Evolutionary conservation across 345 rosid genomes (phyloP).

Genomic region (Luvunga scandens): DNA sequence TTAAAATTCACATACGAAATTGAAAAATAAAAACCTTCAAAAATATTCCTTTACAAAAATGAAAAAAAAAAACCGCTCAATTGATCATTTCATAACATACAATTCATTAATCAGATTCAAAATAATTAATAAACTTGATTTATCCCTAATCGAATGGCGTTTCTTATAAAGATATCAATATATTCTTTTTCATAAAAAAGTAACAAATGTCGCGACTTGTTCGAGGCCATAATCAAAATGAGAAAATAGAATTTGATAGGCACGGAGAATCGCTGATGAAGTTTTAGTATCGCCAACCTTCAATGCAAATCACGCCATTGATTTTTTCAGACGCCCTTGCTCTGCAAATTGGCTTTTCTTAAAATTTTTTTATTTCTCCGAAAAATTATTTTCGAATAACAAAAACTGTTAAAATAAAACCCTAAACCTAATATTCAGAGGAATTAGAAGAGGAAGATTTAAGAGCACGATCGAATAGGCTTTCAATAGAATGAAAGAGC

Average conservation of each 20-base stretch:
- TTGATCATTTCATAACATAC: too few species aligned
- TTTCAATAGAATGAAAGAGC: accelerated
- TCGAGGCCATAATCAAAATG: slow-evolving; percentile 69
- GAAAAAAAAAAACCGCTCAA: too few species aligned
- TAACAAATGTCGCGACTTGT: slow-evolving; percentile 54
- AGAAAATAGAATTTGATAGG: slow-evolving; percentile 42
- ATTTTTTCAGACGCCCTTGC: slow-evolving; percentile 44
- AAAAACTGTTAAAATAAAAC: background rate
- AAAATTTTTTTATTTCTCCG: too few species aligned
- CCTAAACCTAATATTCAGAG: background rate
- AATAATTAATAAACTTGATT: too few species aligned
- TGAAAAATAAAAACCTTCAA: too few species aligned
- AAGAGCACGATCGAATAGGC: background rate
- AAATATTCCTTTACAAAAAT: too few species aligned
- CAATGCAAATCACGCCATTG: slow-evolving; percentile 64
- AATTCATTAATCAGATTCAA: too few species aligned
- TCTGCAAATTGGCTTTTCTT: slow-evolving; percentile 68
- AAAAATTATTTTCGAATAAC: too few species aligned
- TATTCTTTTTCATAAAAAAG: too few species aligned
- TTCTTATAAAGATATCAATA: too few species aligned
- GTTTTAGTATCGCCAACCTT: slow-evolving; percentile 57
- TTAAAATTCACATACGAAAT: too few species aligned
- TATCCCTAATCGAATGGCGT: too few species aligned
- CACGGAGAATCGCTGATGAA: slow-evolving; percentile 65
- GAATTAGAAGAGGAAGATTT: background rate